A percentile compares a stretch with the other conserved stretches of the same genome.
phyloP scores from a whole-genome alignment of 257 asterid genomes.

The Nicotiana sylvestris region DNA sequence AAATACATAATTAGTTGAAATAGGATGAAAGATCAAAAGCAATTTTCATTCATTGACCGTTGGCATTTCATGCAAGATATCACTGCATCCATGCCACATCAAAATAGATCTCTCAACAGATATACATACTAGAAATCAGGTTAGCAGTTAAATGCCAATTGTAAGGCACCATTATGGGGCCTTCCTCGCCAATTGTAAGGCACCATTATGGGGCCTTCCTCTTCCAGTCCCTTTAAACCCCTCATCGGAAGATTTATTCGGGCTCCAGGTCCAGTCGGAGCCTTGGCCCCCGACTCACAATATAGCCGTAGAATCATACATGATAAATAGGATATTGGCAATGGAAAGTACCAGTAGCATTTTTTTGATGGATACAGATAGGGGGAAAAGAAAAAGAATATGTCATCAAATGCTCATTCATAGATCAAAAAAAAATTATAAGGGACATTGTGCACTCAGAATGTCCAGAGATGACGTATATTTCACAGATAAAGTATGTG shows the following conservation, averaged over 20 bases:
- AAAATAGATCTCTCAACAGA: slow-evolving; percentile 8
- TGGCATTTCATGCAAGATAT: neutral
- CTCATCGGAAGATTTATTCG: too few species aligned
- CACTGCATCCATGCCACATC: neutral
- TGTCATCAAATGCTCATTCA: neutral
- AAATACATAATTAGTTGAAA: neutral
- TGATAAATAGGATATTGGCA: too few species aligned
- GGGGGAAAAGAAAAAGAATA: neutral
- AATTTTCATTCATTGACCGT: neutral
- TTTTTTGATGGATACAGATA: too few species aligned
- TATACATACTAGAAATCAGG: neutral
- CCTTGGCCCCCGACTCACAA: too few species aligned
- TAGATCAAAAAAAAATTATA: neutral
- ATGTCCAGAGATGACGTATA: neutral
- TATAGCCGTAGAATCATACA: too few species aligned
- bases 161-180: neutral
- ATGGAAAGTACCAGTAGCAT: too few species aligned
- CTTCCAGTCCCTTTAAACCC: too few species aligned
- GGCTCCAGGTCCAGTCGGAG: too few species aligned
- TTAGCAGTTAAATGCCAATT: neutral
- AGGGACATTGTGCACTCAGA: slow-evolving; percentile 7
- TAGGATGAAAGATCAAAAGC: neutral
- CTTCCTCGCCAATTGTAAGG: neutral
- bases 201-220: neutral
- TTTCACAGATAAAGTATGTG: neutral